A percentile compares a stretch with the other conserved stretches of the same genome.
Conservation (phyloP, 148 eudicot species). For the Limonium bicolor region DNA sequence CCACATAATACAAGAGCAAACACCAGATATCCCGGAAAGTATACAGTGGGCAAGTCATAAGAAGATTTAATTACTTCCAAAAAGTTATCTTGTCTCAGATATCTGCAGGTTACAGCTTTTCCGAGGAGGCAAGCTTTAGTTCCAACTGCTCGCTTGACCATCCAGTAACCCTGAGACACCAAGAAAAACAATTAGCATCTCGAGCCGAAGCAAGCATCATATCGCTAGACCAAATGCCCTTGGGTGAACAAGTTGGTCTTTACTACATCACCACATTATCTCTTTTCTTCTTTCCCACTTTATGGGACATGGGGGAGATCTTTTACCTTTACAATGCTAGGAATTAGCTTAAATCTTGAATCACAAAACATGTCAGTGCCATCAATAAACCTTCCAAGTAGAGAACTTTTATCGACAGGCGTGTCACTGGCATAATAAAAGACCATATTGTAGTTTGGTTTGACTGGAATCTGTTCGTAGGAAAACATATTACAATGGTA, state of each 20-base stretch:
- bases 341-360: conserved; percentile 90
- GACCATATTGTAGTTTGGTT: conserved; percentile 88
- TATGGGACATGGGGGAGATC: too few relatives aligned
- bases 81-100: conserved; percentile 87
- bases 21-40: background rate
- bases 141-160: conserved; percentile 99
- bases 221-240: too few relatives aligned
- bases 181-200: conserved; percentile 7
- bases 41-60: background rate
- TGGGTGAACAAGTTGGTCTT: too few relatives aligned
- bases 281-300: too few relatives aligned
- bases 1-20: background rate
- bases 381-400: conserved; percentile 67
- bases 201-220: too few relatives aligned
- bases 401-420: conserved; percentile 56
- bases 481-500: conserved; percentile 9
- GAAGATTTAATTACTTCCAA: conserved; percentile 47
- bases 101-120: conserved; percentile 90
- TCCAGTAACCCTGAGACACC: conserved; percentile 87
- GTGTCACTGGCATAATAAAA: conserved; percentile 89
- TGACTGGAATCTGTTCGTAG: conserved; percentile 72
- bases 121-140: conserved; percentile 90
- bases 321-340: conserved; percentile 75
- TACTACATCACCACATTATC: too few relatives aligned
- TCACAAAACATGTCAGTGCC: conserved; percentile 80